These are phyloP conservation scores for Tolypocladium endophyticum DNA, from an alignment of 2,329 filamentous ascomycete species.

Conservation along the genomic window DNA sequence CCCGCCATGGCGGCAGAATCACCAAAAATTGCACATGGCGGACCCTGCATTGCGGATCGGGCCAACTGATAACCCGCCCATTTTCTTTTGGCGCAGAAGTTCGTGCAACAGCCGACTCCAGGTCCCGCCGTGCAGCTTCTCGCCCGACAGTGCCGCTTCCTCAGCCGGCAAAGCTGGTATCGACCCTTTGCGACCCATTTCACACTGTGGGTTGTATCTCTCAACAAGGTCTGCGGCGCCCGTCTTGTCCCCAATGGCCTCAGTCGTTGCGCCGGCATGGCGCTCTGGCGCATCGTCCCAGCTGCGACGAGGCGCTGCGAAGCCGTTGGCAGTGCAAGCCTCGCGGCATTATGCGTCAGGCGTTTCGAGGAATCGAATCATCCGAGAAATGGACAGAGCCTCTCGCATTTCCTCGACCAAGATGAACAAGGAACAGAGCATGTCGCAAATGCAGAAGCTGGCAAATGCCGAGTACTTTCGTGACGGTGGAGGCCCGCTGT, in stretches of 20 bases:
- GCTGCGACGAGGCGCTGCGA: constrained; percentile 9
- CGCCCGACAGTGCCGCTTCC: not conserved
- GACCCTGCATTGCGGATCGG: not conserved
- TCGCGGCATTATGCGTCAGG: constrained; percentile 13
- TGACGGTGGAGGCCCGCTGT: constrained; percentile 20
- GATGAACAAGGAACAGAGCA: constrained; percentile 17
- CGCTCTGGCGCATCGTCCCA: constrained; percentile 9
- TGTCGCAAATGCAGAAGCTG: constrained; percentile 18
- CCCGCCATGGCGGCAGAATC: not conserved
- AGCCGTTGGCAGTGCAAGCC: constrained; percentile 11
- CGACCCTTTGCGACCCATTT: not conserved
- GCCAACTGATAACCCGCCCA: not conserved
- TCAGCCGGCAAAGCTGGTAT: not conserved
- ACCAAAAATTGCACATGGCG: not conserved
- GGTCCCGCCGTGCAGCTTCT: not conserved
- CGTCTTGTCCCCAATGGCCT: constrained; percentile 2
- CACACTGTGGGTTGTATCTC: not conserved
- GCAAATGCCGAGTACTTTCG: constrained; percentile 22
- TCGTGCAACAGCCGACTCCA: not conserved
- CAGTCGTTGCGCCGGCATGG: constrained; percentile 8
- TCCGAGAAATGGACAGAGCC: constrained; percentile 17
- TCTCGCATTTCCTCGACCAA: constrained; percentile 11
- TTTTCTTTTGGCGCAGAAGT: not conserved
- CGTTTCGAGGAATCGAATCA: constrained; percentile 13
- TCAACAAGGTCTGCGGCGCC: not conserved